Percentiles rank a stretch among this genome's conserved stretches.
Conservation (phyloP, 2,329 filamentous ascomycete genomes). For the Ceratocystiopsis minuta region DNA sequence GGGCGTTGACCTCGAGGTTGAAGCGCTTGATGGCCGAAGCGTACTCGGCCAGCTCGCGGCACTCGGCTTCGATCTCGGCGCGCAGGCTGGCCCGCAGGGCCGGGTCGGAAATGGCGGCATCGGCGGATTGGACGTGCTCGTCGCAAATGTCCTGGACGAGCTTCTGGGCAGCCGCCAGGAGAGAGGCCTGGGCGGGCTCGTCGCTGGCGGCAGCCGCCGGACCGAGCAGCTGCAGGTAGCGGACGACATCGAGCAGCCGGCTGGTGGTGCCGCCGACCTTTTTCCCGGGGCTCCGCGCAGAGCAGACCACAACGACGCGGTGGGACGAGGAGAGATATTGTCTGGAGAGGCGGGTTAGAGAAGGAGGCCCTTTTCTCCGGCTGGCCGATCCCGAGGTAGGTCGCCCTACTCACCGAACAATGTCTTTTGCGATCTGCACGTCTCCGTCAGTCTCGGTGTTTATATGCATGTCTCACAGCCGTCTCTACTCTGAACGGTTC, state of each 20-base stretch:
- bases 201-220: slow-evolving; percentile 26
- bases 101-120: slow-evolving; percentile 39
- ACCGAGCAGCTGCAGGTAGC: slow-evolving; percentile 35
- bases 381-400: no score
- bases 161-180: slow-evolving; percentile 47
- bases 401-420: slow-evolving; percentile 8
- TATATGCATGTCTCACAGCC: neutral
- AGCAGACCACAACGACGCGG: slow-evolving; percentile 84
- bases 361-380: no score
- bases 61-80: slow-evolving; percentile 57
- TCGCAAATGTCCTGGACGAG: slow-evolving; percentile 66
- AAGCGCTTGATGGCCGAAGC: slow-evolving; percentile 45
- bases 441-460: neutral
- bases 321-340: slow-evolving; percentile 25
- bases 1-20: slow-evolving; percentile 57
- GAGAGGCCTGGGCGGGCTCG: slow-evolving; percentile 31
- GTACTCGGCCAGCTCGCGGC: slow-evolving; percentile 61
- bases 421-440: slow-evolving; percentile 18
- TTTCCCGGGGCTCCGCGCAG: slow-evolving; percentile 81
- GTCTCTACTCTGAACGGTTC: no score
- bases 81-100: slow-evolving; percentile 41
- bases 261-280: slow-evolving; percentile 93
- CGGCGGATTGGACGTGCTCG: slow-evolving; percentile 63
- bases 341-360: no score
- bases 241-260: slow-evolving; percentile 48